These are phyloP conservation scores for Rhizopus sp. DNA, from an alignment of 371 early-diverging fungal genomes.

Conservation along the genomic window DNA sequence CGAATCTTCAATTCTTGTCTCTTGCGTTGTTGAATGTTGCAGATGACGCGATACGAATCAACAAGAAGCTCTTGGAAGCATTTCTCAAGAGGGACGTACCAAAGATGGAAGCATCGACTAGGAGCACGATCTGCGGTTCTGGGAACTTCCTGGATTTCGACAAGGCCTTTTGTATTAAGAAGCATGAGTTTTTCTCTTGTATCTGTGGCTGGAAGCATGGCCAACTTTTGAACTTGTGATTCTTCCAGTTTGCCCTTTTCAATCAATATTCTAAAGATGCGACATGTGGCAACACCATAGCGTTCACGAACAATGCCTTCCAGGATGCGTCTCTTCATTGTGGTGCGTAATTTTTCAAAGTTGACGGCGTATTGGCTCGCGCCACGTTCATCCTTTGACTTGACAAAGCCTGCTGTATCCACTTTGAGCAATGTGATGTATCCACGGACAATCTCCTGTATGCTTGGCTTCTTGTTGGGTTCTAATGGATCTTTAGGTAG, in stretches of 20 bases:
- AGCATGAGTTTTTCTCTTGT: slow-evolving; percentile 72
- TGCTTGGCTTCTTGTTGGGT: slow-evolving; percentile 42
- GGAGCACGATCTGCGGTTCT: slow-evolving; percentile 86
- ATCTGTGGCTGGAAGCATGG: slow-evolving; percentile 76
- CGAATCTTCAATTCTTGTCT: slow-evolving; percentile 60
- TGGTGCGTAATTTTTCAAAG: slow-evolving; percentile 56
- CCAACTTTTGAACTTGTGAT: slow-evolving; percentile 74
- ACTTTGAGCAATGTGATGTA: slow-evolving; percentile 68
- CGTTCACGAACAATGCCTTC: slow-evolving; percentile 71
- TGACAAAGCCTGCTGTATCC: slow-evolving; percentile 67
- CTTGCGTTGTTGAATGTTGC: slow-evolving; percentile 71
- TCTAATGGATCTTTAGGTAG: slow-evolving; percentile 53
- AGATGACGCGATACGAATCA: slow-evolving; percentile 65
- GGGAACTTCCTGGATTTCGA: slow-evolving; percentile 90
- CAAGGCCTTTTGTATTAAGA: slow-evolving; percentile 68
- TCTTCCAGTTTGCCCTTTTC: slow-evolving; percentile 87
- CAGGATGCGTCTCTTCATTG: slow-evolving; percentile 65
- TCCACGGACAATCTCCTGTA: slow-evolving; percentile 56
- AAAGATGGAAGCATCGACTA: slow-evolving; percentile 81
- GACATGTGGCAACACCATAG: slow-evolving; percentile 72
- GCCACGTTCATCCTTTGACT: slow-evolving; percentile 71
- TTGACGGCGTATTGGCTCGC: slow-evolving; percentile 74
- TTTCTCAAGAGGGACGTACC: slow-evolving; percentile 71
- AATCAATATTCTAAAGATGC: slow-evolving; percentile 75
- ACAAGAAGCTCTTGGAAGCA: slow-evolving; percentile 64